Percentiles rank a stretch among this genome's conserved stretches.
Evolutionary conservation across 75 land plant genomes (phyloP).

Genomic region (Pinus taeda): DNA sequence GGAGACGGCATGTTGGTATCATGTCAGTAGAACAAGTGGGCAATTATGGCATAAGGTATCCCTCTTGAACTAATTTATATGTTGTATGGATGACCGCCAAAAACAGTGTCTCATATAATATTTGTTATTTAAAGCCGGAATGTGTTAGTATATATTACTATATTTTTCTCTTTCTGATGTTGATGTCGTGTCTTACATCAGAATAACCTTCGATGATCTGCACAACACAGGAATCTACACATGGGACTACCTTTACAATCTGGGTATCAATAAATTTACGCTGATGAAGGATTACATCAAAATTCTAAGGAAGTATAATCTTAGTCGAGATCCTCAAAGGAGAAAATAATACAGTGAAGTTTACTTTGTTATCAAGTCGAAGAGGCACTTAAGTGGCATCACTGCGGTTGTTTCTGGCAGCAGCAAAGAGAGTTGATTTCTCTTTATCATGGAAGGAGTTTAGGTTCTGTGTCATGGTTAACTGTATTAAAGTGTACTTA

Average conservation of each 20-base stretch:
- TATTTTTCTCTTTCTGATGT: conserved; percentile 2
- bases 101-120: not conserved
- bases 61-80: not conserved
- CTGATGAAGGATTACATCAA: conserved; percentile 78
- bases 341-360: conserved; percentile 13
- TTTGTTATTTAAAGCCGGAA: not conserved
- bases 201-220: conserved; percentile 84
- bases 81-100: not conserved
- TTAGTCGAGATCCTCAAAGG: conserved; percentile 65
- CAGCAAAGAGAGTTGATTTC: too few species aligned
- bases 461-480: too few species aligned
- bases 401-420: too few species aligned
- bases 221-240: conserved; percentile 95
- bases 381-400: too few species aligned
- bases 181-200: conserved; percentile 17
- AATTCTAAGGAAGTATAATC: conserved; percentile 70
- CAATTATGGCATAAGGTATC: conserved; percentile 92
- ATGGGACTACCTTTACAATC: conserved; percentile 82
- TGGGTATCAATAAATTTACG: conserved; percentile 68
- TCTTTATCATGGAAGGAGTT: too few species aligned
- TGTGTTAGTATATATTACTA: not conserved
- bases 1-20: conserved; percentile 88
- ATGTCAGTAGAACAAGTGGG: conserved; percentile 94
- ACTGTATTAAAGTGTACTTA: too few species aligned
- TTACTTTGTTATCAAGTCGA: too few species aligned